Percentiles rank a stretch among this genome's conserved stretches.
phyloP scores from a whole-genome alignment of 805 yeast species.

The Phaffomyces opuntiae region DNA sequence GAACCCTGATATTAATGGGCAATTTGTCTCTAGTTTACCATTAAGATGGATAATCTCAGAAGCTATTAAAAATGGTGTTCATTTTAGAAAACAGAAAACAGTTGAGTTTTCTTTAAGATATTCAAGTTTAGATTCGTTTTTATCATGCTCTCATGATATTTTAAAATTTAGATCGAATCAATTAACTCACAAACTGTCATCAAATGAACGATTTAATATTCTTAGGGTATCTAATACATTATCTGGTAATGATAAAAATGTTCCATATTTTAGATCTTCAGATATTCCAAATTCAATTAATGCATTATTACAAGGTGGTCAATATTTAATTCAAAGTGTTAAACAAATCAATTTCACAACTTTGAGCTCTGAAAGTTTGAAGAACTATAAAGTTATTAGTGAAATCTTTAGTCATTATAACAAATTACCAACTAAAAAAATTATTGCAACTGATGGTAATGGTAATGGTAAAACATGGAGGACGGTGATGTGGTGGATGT shows the following conservation, averaged over 20 bases:
- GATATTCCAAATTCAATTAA: conserved; percentile 6
- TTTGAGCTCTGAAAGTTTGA: conserved; percentile 2
- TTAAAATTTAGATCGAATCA: conserved; percentile 25
- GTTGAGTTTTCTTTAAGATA: conserved; percentile 33
- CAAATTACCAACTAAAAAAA: conserved; percentile 18
- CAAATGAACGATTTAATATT: conserved; percentile 6
- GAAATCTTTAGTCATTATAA: conserved; percentile 10
- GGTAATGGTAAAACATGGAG: conserved; percentile 26
- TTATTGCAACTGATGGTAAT: conserved; percentile 30
- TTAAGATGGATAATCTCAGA: conserved; percentile 57
- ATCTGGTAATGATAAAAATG: conserved; percentile 1
- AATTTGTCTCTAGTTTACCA: conserved; percentile 41
- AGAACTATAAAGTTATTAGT: conserved; percentile 1
- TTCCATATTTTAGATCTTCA: conserved; percentile 17
- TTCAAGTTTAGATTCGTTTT: conserved; percentile 33
- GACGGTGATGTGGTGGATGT: conserved; percentile 50
- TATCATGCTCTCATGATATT: conserved; percentile 49
- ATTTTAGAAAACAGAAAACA: conserved; percentile 35
- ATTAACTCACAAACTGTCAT: conserved; percentile 10
- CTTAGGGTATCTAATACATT: conserved; percentile 5
- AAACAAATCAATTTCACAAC: conserved; percentile 10
- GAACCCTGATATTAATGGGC: conserved; percentile 38
- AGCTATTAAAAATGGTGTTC: conserved; percentile 44
- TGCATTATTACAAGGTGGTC: conserved; percentile 13
- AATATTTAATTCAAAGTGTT: conserved; percentile 10